These are phyloP conservation scores for Penicillium nordicum DNA, from an alignment of 2,329 filamentous ascomycete genomes.

Conservation along the genomic window DNA sequence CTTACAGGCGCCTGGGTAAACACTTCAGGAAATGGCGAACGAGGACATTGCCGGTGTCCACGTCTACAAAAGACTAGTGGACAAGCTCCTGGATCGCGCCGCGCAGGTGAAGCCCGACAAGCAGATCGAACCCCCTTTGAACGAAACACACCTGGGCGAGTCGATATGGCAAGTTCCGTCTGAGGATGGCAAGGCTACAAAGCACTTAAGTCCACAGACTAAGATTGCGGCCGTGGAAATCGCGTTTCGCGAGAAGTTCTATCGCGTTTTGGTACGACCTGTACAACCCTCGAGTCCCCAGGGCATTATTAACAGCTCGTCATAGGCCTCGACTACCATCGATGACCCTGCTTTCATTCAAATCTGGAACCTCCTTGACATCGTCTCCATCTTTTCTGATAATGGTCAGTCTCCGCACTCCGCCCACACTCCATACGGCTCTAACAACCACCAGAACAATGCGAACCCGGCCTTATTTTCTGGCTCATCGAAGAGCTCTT, in stretches of 20 bases:
- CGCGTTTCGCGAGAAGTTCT: slow-evolving; percentile 76
- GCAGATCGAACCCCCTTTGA: slow-evolving; percentile 70
- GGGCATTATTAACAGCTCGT: slow-evolving; percentile 13
- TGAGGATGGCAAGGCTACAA: slow-evolving; percentile 18
- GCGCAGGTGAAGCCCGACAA: slow-evolving; percentile 56
- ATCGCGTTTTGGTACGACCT: slow-evolving; percentile 66
- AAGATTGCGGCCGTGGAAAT: slow-evolving; percentile 73
- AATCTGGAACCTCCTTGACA: slow-evolving; percentile 91
- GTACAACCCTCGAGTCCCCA: background rate
- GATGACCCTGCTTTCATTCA: slow-evolving; percentile 73
- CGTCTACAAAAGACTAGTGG: slow-evolving; percentile 54
- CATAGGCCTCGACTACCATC: slow-evolving; percentile 69
- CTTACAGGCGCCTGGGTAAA: background rate
- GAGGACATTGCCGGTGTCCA: slow-evolving; percentile 33
- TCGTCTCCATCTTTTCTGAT: slow-evolving; percentile 84
- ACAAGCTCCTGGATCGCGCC: slow-evolving; percentile 58
- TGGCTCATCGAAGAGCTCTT: slow-evolving; percentile 92
- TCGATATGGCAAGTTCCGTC: slow-evolving; percentile 39
- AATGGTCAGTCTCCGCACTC: slow-evolving; percentile 56
- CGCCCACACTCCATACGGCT: background rate
- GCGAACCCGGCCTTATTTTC: slow-evolving; percentile 77
- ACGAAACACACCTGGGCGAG: slow-evolving; percentile 58
- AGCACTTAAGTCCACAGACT: slow-evolving; percentile 51
- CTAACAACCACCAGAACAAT: slow-evolving; percentile 47
- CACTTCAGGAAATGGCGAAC: slow-evolving; percentile 29